A percentile compares a stretch with the other conserved stretches of the same genome.
phyloP scores from a whole-genome alignment of 2,329 filamentous ascomycete genomes.

The Cytospora piceicola region DNA sequence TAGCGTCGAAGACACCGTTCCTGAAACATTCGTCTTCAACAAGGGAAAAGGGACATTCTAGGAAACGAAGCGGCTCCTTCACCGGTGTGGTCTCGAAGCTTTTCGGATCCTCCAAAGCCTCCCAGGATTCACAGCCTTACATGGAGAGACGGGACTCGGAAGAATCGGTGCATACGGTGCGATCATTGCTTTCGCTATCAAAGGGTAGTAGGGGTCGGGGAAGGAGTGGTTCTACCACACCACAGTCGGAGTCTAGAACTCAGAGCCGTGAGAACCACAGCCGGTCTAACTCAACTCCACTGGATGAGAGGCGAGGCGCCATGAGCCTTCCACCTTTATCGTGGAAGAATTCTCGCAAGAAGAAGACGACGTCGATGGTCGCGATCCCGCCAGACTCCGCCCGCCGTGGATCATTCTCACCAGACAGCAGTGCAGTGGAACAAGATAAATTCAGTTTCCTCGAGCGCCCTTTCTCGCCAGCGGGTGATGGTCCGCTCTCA shows the following conservation, averaged over 20 bases:
- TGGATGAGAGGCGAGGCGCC: constrained; percentile 19
- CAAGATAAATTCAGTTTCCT: constrained; percentile 27
- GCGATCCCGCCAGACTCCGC: constrained; percentile 29
- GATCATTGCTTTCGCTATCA: constrained; percentile 9
- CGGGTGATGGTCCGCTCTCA: constrained; percentile 22
- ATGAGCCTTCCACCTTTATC: constrained; percentile 23
- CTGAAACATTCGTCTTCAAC: constrained; percentile 19
- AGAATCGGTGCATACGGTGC: constrained; percentile 23
- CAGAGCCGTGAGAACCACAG: constrained; percentile 27
- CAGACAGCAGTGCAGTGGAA: constrained; percentile 3
- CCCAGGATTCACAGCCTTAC: constrained; percentile 11
- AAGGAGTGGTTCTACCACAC: constrained; percentile 9
- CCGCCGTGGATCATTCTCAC: constrained; percentile 21
- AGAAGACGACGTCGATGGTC: constrained; percentile 28
- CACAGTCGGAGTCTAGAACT: constrained; percentile 8
- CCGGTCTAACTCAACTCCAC: constrained; percentile 14
- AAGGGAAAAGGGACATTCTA: constrained; percentile 18
- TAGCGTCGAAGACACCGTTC: constrained; percentile 28
- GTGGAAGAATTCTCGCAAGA: constrained; percentile 27
- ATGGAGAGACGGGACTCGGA: constrained; percentile 21
- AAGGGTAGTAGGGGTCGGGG: constrained; percentile 17
- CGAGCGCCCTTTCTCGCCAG: constrained; percentile 28
- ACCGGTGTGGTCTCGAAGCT: constrained; percentile 24
- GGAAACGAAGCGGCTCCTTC: constrained; percentile 24
- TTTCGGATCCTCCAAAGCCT: constrained; percentile 25